These are phyloP conservation scores for Insectozyma bohioensis DNA, from an alignment of 1,139 yeast genomes.

Conservation along the genomic window DNA sequence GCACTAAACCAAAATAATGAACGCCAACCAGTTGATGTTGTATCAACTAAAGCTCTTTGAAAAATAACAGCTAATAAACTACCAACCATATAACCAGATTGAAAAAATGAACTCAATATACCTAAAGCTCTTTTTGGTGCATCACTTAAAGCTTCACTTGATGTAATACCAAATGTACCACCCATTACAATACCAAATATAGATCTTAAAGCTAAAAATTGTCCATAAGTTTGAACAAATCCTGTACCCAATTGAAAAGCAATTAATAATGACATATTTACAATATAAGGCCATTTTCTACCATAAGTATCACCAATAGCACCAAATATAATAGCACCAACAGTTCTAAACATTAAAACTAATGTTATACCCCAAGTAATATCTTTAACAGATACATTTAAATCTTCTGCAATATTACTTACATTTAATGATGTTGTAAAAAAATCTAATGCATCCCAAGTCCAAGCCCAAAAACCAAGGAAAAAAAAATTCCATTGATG, in stretches of 20 bases:
- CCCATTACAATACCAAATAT: constrained; percentile 47
- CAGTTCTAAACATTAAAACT: constrained; percentile 45
- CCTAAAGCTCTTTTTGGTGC: constrained; percentile 40
- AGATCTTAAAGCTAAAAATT: constrained; percentile 42
- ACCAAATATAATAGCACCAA: constrained; percentile 43
- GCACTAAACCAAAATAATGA: constrained; percentile 44
- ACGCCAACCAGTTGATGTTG: constrained; percentile 36
- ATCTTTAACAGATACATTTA: constrained; percentile 26
- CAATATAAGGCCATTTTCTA: constrained; percentile 39
- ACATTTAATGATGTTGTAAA: constrained; percentile 39
- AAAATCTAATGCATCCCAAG: constrained; percentile 46
- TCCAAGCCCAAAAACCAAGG: constrained; percentile 40
- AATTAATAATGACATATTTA: constrained; percentile 29
- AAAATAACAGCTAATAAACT: constrained; percentile 42
- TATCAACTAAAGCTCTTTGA: constrained; percentile 39
- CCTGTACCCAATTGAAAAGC: constrained; percentile 43
- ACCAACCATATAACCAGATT: constrained; percentile 47
- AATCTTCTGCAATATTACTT: constrained; percentile 27
- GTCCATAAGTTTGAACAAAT: constrained; percentile 35
- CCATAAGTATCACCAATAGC: constrained; percentile 37
- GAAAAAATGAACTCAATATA: constrained; percentile 24
- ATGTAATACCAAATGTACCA: constrained; percentile 39
- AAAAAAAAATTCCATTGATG: constrained; percentile 39
- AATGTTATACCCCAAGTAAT: constrained; percentile 47
- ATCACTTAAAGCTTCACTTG: constrained; percentile 41